Evolutionary conservation across 495 filamentous ascomycete species (phyloP).

Genomic region (Astrothelium macrocarpum): DNA sequence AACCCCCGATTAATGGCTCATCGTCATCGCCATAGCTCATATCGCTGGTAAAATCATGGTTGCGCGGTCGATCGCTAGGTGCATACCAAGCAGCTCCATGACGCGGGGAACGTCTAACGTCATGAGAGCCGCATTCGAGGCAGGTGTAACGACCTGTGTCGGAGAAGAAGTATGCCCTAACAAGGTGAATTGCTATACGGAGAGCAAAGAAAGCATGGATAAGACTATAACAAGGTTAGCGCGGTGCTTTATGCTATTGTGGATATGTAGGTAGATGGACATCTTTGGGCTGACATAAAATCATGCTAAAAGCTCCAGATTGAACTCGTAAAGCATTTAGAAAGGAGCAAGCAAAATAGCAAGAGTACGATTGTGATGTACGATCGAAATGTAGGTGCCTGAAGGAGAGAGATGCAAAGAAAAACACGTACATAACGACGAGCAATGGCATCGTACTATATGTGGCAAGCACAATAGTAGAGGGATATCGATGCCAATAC

Average conservation of each 20-base stretch:
- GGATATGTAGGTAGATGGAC: too few relatives aligned
- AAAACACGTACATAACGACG: neutral
- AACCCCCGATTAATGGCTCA: neutral
- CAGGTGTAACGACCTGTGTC: neutral
- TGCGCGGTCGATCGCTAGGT: neutral
- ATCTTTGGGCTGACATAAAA: too few relatives aligned
- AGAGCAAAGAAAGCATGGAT: constrained; percentile 1
- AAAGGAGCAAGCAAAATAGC: too few relatives aligned
- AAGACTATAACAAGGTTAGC: neutral
- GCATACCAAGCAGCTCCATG: neutral
- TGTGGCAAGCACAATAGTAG: neutral
- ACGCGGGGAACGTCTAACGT: neutral
- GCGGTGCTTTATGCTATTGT: neutral
- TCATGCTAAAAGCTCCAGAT: too few relatives aligned
- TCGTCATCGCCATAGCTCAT: neutral
- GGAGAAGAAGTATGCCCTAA: neutral
- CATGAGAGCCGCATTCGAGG: constrained; percentile 3
- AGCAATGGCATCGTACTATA: constrained; percentile 2
- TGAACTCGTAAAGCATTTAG: too few relatives aligned
- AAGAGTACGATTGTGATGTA: neutral
- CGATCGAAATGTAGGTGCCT: too few relatives aligned
- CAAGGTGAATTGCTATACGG: neutral
- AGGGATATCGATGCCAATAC: constrained; percentile 5
- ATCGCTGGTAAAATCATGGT: neutral
- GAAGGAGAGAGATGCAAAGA: neutral